A percentile compares a stretch with the other conserved stretches of the same genome.
phyloP scores from a whole-genome alignment of 108 stramenopile genomes.

The Tribonema minus region DNA sequence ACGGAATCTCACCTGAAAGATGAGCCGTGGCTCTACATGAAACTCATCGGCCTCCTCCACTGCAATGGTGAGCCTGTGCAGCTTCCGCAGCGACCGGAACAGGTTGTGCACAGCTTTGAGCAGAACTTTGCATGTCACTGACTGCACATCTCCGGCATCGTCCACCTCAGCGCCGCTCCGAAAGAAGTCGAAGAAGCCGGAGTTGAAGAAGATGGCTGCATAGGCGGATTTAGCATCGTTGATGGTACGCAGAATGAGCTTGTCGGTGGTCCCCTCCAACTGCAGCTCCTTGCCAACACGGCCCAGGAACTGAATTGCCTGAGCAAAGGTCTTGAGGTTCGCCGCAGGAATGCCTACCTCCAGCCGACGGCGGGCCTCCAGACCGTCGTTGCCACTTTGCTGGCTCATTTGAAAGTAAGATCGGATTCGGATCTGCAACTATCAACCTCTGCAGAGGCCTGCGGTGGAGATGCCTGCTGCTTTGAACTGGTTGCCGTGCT shows the following conservation, averaged over 20 bases:
- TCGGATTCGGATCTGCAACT: too few species aligned
- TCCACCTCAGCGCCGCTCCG: neutral
- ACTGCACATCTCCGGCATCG: neutral
- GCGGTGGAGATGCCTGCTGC: too few species aligned
- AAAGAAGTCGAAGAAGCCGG: conserved; percentile 40
- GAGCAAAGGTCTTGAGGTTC: conserved; percentile 28
- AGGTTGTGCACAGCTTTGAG: conserved; percentile 46
- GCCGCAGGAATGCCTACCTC: conserved; percentile 22
- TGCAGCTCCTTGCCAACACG: conserved; percentile 45
- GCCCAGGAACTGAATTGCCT: conserved; percentile 28
- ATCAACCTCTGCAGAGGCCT: too few species aligned
- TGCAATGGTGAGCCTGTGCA: neutral
- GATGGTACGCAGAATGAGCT: conserved; percentile 46
- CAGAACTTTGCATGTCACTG: conserved; percentile 44
- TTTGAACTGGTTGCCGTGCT: too few species aligned
- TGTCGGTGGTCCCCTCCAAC: conserved; percentile 37
- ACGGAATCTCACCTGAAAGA: conserved; percentile 22
- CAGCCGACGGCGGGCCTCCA: conserved; percentile 11
- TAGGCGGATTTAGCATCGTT: conserved; percentile 43
- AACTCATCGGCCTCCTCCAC: conserved; percentile 28
- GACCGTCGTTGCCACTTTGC: too few species aligned
- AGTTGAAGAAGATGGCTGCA: conserved; percentile 39
- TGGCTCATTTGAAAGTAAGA: too few species aligned
- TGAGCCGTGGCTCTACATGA: conserved; percentile 35
- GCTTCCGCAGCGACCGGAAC: conserved; percentile 15